Conservation (phyloP, 1,284 basidiomycete species). For the Mycena citricolor region DNA sequence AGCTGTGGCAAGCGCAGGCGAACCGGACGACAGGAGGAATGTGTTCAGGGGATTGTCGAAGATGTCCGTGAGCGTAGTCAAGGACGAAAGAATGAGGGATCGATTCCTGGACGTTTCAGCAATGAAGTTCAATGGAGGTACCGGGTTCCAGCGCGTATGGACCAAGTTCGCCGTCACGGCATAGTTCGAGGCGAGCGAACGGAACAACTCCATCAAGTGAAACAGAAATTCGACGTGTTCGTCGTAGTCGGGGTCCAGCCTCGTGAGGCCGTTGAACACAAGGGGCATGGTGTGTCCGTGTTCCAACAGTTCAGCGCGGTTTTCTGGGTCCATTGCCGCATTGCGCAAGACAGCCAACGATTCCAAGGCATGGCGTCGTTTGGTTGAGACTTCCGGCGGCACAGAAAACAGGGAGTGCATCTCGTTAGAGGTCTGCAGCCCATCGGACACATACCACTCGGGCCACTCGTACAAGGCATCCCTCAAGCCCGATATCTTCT, state of each 20-base stretch:
- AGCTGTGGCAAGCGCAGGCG: conserved; percentile 57
- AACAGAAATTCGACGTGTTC: conserved; percentile 68
- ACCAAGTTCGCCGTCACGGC: conserved; percentile 37
- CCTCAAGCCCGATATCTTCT: conserved; percentile 68
- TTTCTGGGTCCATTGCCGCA: conserved; percentile 64
- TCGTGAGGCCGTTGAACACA: conserved; percentile 56
- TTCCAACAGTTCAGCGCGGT: conserved; percentile 57
- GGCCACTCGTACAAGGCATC: conserved; percentile 83
- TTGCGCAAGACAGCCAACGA: conserved; percentile 78
- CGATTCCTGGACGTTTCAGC: conserved; percentile 63
- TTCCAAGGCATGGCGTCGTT: conserved; percentile 68
- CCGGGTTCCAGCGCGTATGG: conserved; percentile 37
- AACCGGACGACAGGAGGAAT: conserved; percentile 49
- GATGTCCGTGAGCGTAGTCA: conserved; percentile 58
- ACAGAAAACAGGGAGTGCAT: conserved; percentile 53
- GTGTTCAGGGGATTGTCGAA: conserved; percentile 63
- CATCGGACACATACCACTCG: conserved; percentile 67
- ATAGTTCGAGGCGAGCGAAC: conserved; percentile 46
- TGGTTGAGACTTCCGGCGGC: conserved; percentile 47
- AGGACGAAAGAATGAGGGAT: conserved; percentile 64
- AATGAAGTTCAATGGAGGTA: conserved; percentile 53
- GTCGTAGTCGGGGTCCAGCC: conserved; percentile 55
- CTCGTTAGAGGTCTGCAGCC: conserved; percentile 43
- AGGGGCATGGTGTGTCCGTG: conserved; percentile 61
- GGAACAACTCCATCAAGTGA: conserved; percentile 66